These are phyloP conservation scores for Myriosclerotinia duriaeana DNA, from an alignment of 2,329 filamentous ascomycete genomes.

Conservation along the genomic window DNA sequence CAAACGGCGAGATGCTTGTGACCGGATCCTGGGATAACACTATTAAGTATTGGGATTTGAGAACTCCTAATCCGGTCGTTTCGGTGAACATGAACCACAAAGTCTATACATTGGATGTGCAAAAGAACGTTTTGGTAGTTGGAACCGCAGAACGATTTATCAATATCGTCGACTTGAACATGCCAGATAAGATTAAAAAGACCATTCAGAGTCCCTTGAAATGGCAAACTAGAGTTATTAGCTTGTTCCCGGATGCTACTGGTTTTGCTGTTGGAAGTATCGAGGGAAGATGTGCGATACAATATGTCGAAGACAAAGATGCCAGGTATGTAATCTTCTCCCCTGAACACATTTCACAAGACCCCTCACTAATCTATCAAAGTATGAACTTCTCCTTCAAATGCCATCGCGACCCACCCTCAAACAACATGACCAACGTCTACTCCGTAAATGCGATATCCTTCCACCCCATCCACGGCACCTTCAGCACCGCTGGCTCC, in stretches of 20 bases:
- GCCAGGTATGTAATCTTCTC: slow-evolving; percentile 50
- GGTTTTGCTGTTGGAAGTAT: slow-evolving; percentile 96
- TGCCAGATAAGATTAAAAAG: slow-evolving; percentile 92
- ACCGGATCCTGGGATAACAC: slow-evolving; percentile 93
- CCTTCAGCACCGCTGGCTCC: slow-evolving; percentile 94
- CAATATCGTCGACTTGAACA: slow-evolving; percentile 87
- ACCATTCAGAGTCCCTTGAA: slow-evolving; percentile 93
- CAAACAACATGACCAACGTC: slow-evolving; percentile 79
- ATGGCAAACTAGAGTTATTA: slow-evolving; percentile 95
- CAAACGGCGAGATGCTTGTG: slow-evolving; percentile 74
- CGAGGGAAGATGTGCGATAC: slow-evolving; percentile 94
- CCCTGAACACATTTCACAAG: neutral
- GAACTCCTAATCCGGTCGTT: slow-evolving; percentile 63
- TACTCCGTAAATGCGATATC: slow-evolving; percentile 96
- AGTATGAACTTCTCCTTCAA: slow-evolving; percentile 98
- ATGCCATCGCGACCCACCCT: slow-evolving; percentile 83
- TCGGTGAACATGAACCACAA: slow-evolving; percentile 70
- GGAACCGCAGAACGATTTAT: slow-evolving; percentile 95
- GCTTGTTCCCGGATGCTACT: slow-evolving; percentile 87
- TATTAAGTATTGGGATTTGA: slow-evolving; percentile 84
- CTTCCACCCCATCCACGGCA: slow-evolving; percentile 94
- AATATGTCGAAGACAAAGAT: slow-evolving; percentile 97
- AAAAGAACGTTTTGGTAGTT: slow-evolving; percentile 82
- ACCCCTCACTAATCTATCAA: slow-evolving; percentile 18
- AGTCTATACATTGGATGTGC: slow-evolving; percentile 89